Conservation (phyloP, 192 early-diverging fungal genomes). For the Backusella parvicylindrica region DNA sequence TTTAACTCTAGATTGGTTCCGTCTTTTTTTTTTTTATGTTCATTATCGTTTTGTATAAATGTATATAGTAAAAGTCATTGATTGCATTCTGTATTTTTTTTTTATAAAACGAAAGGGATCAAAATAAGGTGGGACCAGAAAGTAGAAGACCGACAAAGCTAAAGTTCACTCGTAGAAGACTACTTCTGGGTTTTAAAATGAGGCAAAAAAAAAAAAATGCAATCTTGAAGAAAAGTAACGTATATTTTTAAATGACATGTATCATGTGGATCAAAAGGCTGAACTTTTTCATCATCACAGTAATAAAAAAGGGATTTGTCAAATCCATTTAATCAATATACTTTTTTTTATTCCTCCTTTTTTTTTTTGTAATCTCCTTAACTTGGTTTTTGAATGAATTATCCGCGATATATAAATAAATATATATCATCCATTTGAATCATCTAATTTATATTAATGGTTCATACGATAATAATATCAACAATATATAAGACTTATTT, state of each 20-base stretch:
- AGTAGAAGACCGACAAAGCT: too few species aligned
- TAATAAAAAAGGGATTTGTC: not conserved
- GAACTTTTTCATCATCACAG: not conserved
- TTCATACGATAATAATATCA: not conserved
- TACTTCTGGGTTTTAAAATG: not conserved
- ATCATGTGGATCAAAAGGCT: not conserved
- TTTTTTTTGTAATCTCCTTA: not conserved
- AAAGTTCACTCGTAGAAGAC: too few species aligned
- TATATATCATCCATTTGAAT: not conserved
- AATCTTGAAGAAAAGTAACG: not conserved
- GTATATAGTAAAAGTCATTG: not conserved
- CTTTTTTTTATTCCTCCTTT: not conserved
- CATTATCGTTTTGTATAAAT: not conserved
- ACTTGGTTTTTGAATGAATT: constrained; percentile 4
- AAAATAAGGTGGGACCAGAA: not conserved
- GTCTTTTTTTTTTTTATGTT: not conserved
- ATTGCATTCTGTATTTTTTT: too few species aligned
- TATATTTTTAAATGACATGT: not conserved
- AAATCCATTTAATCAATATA: not conserved
- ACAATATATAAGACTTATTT: not conserved
- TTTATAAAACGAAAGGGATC: not conserved
- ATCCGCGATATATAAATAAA: not conserved
- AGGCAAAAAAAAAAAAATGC: not conserved
- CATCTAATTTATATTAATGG: not conserved
- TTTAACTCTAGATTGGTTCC: not conserved